These are phyloP conservation scores for Eucalyptus urophylla DNA, from an alignment of 345 rosid species.

Conservation along the genomic window DNA sequence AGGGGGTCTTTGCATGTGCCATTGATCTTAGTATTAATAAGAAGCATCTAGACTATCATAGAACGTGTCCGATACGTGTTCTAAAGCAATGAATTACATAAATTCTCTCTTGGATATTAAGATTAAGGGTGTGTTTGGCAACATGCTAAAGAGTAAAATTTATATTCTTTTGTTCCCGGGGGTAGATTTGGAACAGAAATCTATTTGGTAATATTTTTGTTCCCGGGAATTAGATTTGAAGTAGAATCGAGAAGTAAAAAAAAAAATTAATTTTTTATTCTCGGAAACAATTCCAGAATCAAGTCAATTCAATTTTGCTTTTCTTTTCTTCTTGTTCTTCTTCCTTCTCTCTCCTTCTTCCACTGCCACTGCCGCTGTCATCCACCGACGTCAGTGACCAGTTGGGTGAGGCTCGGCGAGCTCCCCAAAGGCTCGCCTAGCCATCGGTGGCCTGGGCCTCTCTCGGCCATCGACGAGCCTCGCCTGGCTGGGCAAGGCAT, in stretches of 20 bases:
- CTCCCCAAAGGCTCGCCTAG: too few relatives aligned
- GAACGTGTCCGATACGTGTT: neutral
- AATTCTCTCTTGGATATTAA: neutral
- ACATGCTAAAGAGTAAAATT: neutral
- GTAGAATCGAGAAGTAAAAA: too few relatives aligned
- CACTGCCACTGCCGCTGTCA: too few relatives aligned
- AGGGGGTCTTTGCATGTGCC: neutral
- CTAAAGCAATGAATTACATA: neutral
- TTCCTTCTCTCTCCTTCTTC: neutral
- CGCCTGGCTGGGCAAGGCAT: rapidly evolving
- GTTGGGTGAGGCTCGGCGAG: rapidly evolving
- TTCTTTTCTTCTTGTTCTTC: neutral
- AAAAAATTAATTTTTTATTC: too few relatives aligned
- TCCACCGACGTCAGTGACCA: rapidly evolving
- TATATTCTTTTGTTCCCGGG: too few relatives aligned
- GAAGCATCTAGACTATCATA: neutral
- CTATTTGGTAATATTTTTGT: too few relatives aligned
- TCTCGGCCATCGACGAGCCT: too few relatives aligned
- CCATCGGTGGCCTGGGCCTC: too few relatives aligned
- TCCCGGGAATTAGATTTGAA: too few relatives aligned
- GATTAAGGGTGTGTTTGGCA: too few relatives aligned
- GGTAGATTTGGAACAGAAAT: rapidly evolving
- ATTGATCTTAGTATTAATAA: neutral
- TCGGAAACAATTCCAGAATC: too few relatives aligned
- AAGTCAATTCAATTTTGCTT: too few relatives aligned